Percentiles rank a stretch among this genome's conserved stretches.
phyloP scores from a whole-genome alignment of 768 basidiomycete genomes.

The Suillus ampliporus region DNA sequence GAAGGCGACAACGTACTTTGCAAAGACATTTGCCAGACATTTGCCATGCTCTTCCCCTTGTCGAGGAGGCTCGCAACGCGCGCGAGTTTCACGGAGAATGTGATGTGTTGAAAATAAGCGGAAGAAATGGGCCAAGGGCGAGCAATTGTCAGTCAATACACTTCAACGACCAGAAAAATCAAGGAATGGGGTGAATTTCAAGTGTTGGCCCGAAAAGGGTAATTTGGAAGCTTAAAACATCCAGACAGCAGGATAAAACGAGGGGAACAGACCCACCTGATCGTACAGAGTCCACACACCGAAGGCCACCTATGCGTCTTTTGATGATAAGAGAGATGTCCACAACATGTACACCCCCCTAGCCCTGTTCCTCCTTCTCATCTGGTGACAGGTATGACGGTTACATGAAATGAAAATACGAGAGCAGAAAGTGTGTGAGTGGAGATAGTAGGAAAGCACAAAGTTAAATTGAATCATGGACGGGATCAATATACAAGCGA shows the following conservation, averaged over 20 bases:
- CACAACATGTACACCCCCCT: constrained; percentile 36
- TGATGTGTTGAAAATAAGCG: constrained; percentile 69
- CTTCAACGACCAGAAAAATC: neutral
- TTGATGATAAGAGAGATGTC: constrained; percentile 28
- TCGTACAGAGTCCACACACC: constrained; percentile 3
- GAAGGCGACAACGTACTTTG: constrained; percentile 44
- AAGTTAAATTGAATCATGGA: neutral
- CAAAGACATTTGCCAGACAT: no score
- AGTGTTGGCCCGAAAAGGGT: neutral
- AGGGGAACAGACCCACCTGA: constrained; percentile 6
- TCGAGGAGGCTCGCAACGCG: constrained; percentile 72
- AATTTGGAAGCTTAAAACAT: no score
- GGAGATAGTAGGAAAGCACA: no score
- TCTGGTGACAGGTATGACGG: constrained; percentile 39
- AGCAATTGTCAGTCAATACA: neutral
- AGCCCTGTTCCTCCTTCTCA: constrained; percentile 23
- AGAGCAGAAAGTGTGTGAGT: neutral
- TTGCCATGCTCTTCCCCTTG: constrained; percentile 60
- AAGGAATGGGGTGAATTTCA: no score
- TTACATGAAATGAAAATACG: no score
- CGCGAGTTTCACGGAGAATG: constrained; percentile 71
- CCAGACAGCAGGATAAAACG: neutral
- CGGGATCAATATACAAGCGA: neutral
- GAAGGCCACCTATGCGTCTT: neutral
- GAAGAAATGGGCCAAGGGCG: neutral